phyloP scores from a whole-genome alignment of 164 flowering plant genomes.

The Umbilicus rupestris region DNA sequence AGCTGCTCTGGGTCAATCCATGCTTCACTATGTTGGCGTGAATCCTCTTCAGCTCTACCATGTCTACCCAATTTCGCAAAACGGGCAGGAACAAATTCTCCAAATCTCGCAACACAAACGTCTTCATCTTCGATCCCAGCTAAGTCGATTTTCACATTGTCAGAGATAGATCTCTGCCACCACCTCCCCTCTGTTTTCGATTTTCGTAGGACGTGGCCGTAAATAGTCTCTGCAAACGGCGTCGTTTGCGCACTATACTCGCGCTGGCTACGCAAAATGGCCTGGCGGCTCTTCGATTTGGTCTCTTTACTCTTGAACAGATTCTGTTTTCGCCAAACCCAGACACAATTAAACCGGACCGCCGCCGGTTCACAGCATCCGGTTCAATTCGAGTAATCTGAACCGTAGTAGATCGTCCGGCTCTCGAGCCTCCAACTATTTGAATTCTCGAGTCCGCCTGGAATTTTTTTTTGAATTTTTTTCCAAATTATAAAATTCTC shows the following conservation, averaged over 20 bases:
- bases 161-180: no score
- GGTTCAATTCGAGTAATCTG: background rate
- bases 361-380: background rate
- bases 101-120: conserved; percentile 27
- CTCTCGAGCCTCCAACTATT: background rate
- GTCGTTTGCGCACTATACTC: no score
- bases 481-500: background rate
- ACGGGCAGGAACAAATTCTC: conserved; percentile 44
- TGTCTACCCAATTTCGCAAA: conserved; percentile 30
- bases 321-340: no score
- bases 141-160: no score
- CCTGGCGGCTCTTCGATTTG: no score
- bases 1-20: conserved; percentile 53
- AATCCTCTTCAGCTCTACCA: conserved; percentile 35
- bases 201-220: no score
- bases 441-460: conserved; percentile 8
- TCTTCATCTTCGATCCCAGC: no score
- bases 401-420: background rate
- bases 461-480: background rate
- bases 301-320: no score
- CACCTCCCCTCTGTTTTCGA: no score
- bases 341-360: no score
- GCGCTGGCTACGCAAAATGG: no score
- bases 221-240: no score
- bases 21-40: conserved; percentile 45